A percentile compares a stretch with the other conserved stretches of the same genome.
Conservation (phyloP, 1,139 yeast species). For the Suzukiozyma palmioleophila region DNA sequence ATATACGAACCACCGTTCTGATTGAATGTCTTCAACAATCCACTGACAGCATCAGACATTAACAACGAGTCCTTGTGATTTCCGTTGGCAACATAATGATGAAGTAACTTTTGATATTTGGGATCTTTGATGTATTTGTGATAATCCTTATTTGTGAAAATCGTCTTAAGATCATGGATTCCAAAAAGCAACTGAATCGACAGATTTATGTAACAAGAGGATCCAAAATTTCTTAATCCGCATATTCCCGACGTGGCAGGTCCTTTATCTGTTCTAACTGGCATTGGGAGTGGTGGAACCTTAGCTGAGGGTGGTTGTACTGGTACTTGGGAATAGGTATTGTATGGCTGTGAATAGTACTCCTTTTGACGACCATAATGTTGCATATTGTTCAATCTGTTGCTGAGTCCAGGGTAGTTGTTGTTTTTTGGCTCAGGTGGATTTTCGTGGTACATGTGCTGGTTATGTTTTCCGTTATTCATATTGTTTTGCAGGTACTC, state of each 20-base stretch:
- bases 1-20: conserved; percentile 58
- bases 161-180: conserved; percentile 35
- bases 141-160: conserved; percentile 41
- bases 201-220: conserved; percentile 71
- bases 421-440: too few species aligned
- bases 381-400: background rate
- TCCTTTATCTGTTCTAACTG: conserved; percentile 17
- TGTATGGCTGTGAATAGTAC: background rate
- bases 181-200: conserved; percentile 65
- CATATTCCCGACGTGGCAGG: conserved; percentile 48
- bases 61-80: conserved; percentile 29
- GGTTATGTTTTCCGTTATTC: too few species aligned
- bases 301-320: background rate
- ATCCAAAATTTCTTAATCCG: conserved; percentile 65
- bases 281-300: conserved; percentile 2
- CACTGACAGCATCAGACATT: conserved; percentile 44
- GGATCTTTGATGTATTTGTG: conserved; percentile 37
- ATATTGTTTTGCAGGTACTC: background rate
- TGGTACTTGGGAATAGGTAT: background rate
- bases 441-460: too few species aligned
- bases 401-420: background rate
- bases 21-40: conserved; percentile 39
- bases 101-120: conserved; percentile 18
- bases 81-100: conserved; percentile 9
- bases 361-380: background rate